These are phyloP conservation scores for Malus sylvestris DNA, from an alignment of 306 rosid genomes.

Conservation along the genomic window DNA sequence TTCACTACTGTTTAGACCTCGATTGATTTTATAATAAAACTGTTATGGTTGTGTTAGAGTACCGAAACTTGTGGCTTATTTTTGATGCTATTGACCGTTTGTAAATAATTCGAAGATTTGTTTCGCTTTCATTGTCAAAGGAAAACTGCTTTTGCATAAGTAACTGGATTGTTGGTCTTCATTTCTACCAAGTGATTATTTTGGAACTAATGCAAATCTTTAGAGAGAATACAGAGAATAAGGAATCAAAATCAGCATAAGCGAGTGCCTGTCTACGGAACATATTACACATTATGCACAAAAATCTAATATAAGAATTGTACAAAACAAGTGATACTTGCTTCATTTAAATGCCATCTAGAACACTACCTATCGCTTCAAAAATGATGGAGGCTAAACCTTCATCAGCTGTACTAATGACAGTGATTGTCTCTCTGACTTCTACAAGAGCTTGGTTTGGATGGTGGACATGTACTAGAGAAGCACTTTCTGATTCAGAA, in stretches of 20 bases:
- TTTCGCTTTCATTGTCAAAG: background rate
- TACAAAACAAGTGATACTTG: background rate
- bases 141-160: background rate
- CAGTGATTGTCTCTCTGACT: conserved; percentile 39
- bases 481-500: conserved; percentile 22
- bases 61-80: background rate
- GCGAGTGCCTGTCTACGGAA: no score
- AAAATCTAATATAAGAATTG: background rate
- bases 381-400: conserved; percentile 44
- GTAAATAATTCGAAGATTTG: background rate
- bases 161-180: background rate
- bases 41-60: background rate
- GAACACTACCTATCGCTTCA: conserved; percentile 37
- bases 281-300: background rate
- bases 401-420: conserved; percentile 39
- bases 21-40: conserved; percentile 14
- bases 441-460: conserved; percentile 58
- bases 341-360: conserved; percentile 33
- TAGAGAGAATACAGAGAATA: background rate
- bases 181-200: background rate
- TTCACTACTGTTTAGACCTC: background rate
- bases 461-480: conserved; percentile 27
- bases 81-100: background rate
- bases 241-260: no score
- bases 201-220: background rate